Percentiles rank a stretch among this genome's conserved stretches.
phyloP scores from a whole-genome alignment of 2,329 filamentous ascomycete genomes.

The Septoria petroselini region DNA sequence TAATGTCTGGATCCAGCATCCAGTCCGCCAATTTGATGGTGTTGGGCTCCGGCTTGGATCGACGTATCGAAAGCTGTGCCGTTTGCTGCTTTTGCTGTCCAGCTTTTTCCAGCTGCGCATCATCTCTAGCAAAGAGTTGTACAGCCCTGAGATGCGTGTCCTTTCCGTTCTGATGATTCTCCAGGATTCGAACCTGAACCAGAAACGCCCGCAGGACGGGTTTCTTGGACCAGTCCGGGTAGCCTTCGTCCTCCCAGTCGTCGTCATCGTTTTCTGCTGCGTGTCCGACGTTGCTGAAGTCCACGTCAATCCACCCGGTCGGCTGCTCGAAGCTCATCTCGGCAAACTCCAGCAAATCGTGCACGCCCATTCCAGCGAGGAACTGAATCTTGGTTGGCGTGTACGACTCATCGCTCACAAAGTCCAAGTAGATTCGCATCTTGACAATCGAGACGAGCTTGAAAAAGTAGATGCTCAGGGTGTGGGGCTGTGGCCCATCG shows the following conservation, averaged over 20 bases:
- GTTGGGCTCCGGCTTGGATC: constrained; percentile 23
- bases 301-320: constrained; percentile 86
- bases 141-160: constrained; percentile 95
- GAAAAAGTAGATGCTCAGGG: constrained; percentile 80
- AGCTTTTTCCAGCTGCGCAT: constrained; percentile 22
- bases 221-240: constrained; percentile 55
- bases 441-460: constrained; percentile 75
- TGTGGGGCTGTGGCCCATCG: constrained; percentile 79
- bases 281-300: constrained; percentile 61
- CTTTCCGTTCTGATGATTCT: constrained; percentile 99
- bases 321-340: constrained; percentile 75
- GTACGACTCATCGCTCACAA: constrained; percentile 89
- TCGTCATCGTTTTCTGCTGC: constrained; percentile 37
- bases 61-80: not conserved
- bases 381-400: constrained; percentile 92
- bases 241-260: constrained; percentile 33
- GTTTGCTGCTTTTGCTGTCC: not conserved
- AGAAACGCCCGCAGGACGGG: constrained; percentile 80
- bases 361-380: constrained; percentile 82
- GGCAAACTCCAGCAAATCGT: constrained; percentile 85
- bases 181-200: constrained; percentile 82
- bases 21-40: constrained; percentile 36
- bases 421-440: constrained; percentile 84
- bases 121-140: constrained; percentile 68
- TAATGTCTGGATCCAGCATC: constrained; percentile 40